Evolutionary conservation across 1,284 basidiomycete species (phyloP).

Genomic region (Heimioporus retisporus): DNA sequence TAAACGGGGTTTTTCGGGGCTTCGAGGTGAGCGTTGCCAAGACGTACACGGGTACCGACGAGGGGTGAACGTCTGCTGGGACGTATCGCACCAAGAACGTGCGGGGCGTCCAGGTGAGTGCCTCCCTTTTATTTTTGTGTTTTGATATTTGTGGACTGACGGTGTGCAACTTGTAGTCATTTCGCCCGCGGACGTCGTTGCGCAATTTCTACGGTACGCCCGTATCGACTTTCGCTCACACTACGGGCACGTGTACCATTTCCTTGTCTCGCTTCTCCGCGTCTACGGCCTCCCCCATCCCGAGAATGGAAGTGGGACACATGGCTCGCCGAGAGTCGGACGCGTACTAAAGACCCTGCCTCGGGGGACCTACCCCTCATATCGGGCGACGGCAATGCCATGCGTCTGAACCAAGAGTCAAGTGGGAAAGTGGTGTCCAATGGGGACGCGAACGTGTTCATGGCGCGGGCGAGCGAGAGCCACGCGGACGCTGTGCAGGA

Average conservation of each 20-base stretch:
- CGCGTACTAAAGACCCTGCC: conserved; percentile 44
- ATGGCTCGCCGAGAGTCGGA: conserved; percentile 72
- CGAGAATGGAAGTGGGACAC: conserved; percentile 96
- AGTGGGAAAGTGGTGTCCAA: conserved; percentile 10
- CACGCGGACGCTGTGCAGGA: conserved; percentile 1
- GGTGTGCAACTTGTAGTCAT: conserved; percentile 65
- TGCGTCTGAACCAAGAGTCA: background rate
- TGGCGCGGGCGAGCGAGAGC: conserved; percentile 6
- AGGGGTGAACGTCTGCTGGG: conserved; percentile 79
- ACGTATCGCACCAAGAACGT: conserved; percentile 91
- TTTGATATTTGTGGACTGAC: background rate
- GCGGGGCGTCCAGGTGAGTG: conserved; percentile 89
- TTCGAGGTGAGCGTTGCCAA: conserved; percentile 91
- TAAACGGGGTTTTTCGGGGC: conserved; percentile 96
- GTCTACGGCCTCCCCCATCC: conserved; percentile 98
- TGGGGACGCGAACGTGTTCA: conserved; percentile 14
- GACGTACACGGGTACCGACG: conserved; percentile 70
- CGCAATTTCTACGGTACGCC: conserved; percentile 93
- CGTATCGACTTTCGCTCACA: conserved; percentile 96
- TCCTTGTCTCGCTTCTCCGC: conserved; percentile 92
- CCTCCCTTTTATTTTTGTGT: background rate
- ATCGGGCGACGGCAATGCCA: conserved; percentile 3
- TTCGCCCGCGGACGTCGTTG: conserved; percentile 76
- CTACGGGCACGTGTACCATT: conserved; percentile 97
- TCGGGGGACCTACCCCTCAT: too few species aligned